Evolutionary conservation across 257 asterid species (phyloP).

Genomic region (Solanum etuberosum): DNA sequence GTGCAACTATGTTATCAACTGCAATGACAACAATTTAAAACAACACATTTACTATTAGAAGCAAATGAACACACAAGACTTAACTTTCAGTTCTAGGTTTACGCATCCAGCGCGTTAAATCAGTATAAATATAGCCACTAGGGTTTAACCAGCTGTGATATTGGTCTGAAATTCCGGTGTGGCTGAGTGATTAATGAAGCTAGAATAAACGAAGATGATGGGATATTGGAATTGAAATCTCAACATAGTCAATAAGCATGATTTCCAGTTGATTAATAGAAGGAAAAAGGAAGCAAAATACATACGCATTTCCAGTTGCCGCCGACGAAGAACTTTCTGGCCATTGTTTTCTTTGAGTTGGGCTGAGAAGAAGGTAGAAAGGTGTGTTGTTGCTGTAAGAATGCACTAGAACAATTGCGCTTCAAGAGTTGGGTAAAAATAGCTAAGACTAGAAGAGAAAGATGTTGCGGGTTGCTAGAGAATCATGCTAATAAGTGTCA

Average conservation of each 20-base stretch:
- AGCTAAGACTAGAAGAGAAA: neutral
- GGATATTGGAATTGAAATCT: neutral
- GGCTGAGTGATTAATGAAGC: neutral
- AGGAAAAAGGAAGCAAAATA: neutral
- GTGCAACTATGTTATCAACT: neutral
- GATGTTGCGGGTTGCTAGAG: no score
- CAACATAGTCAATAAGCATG: neutral
- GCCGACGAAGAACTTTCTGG: slow-evolving; percentile 29
- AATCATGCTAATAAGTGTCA: no score
- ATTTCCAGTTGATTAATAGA: neutral
- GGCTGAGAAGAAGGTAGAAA: neutral
- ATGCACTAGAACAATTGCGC: neutral
- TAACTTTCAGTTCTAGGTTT: neutral
- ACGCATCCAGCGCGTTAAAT: neutral
- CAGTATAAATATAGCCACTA: neutral
- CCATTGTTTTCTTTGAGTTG: slow-evolving; percentile 7
- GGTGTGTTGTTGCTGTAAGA: neutral
- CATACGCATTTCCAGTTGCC: slow-evolving; percentile 43
- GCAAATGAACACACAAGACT: neutral
- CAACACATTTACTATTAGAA: neutral
- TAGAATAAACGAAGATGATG: neutral
- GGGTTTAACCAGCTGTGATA: neutral
- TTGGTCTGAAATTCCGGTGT: neutral
- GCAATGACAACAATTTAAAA: neutral
- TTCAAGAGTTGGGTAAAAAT: neutral